Percentiles rank a stretch among this genome's conserved stretches.
These are phyloP conservation scores for Ascosphaera aggregata DNA, from an alignment of 2,329 filamentous ascomycete genomes.

Conservation along the genomic window DNA sequence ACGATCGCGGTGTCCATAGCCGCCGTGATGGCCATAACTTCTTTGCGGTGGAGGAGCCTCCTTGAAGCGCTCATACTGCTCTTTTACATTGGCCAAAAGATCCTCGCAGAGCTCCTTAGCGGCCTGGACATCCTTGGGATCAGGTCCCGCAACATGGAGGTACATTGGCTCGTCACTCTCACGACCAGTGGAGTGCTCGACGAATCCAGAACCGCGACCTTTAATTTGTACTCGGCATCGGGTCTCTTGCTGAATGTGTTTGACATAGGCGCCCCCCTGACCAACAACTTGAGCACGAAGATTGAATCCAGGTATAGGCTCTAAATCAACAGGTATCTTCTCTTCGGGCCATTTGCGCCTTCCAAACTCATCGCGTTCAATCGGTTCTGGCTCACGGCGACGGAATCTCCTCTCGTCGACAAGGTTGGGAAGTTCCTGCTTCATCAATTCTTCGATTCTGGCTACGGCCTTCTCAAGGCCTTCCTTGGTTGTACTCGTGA, in stretches of 20 bases:
- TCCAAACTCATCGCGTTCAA: constrained; percentile 79
- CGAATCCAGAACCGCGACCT: constrained; percentile 80
- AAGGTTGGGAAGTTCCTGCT: constrained; percentile 83
- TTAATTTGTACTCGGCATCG: constrained; percentile 96
- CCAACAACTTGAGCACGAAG: constrained; percentile 90
- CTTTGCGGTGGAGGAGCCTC: constrained; percentile 45
- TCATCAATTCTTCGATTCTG: constrained; percentile 86
- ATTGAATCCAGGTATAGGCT: constrained; percentile 86
- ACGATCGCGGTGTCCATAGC: constrained; percentile 30
- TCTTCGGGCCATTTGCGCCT: constrained; percentile 99
- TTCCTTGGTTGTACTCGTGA: constrained; percentile 77
- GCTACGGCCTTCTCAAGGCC: constrained; percentile 73
- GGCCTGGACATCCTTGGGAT: constrained; percentile 61
- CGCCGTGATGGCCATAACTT: constrained; percentile 27
- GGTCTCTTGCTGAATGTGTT: constrained; percentile 92
- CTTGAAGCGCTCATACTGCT: constrained; percentile 84
- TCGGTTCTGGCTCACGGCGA: constrained; percentile 52
- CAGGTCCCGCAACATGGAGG: constrained; percentile 84
- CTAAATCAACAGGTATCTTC: constrained; percentile 73
- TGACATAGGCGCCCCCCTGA: constrained; percentile 83
- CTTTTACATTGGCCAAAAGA: constrained; percentile 61
- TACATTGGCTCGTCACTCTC: constrained; percentile 97
- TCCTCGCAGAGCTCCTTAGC: constrained; percentile 81
- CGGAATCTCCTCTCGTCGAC: constrained; percentile 88
- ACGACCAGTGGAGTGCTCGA: constrained; percentile 64